phyloP scores from a whole-genome alignment of 2,329 filamentous ascomycete species.

The Xylaria sp. region DNA sequence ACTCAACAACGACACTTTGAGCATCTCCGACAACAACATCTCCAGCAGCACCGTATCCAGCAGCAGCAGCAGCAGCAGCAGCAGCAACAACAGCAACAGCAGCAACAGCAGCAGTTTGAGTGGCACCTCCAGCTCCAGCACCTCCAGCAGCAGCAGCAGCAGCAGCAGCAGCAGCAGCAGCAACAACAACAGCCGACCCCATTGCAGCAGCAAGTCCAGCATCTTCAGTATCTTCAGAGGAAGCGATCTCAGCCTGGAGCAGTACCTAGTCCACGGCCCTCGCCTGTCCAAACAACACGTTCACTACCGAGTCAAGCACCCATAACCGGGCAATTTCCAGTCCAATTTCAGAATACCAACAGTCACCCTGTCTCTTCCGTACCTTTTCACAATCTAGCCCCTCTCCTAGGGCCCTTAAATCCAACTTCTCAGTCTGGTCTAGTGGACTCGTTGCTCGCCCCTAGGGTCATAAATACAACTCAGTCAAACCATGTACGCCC shows the following conservation, averaged over 20 bases:
- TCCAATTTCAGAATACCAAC: constrained; percentile 25
- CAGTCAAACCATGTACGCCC: constrained; percentile 22
- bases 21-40: constrained; percentile 22
- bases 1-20: constrained; percentile 6
- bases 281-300: constrained; percentile 15
- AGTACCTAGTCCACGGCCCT: constrained; percentile 21
- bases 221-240: constrained; percentile 18
- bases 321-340: constrained; percentile 3
- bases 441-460: constrained; percentile 8
- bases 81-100: constrained; percentile 15
- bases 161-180: constrained; percentile 2
- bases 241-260: constrained; percentile 25
- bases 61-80: constrained; percentile 9
- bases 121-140: constrained; percentile 10
- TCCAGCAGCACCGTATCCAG: constrained; percentile 18
- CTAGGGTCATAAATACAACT: constrained; percentile 9
- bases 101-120: constrained; percentile 28
- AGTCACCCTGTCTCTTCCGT: not conserved
- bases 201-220: constrained; percentile 15
- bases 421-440: not conserved
- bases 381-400: not conserved
- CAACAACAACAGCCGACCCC: constrained; percentile 16
- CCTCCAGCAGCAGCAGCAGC: constrained; percentile 18
- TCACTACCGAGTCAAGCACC: constrained; percentile 1
- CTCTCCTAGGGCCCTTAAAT: not conserved